Base-by-base conservation (phyloP, 2,329 filamentous ascomycete species). In the Pseudogymnoascus sp. region DNA sequence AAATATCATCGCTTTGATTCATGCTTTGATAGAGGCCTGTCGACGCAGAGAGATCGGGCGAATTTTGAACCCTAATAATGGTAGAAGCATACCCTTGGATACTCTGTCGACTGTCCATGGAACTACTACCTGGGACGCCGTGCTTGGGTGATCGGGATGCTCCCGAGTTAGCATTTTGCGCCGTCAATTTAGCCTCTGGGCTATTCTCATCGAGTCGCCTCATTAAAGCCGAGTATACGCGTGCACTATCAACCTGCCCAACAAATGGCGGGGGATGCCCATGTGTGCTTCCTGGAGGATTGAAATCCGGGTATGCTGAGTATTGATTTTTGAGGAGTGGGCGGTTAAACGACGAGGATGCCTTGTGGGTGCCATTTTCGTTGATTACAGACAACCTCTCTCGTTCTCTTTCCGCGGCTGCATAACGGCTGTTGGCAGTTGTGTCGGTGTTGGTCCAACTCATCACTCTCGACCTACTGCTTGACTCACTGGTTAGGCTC, bases 361-460 rank as follows among this genome's bases (percentile, higher is more conserved):
- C 71, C 16, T 74, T 63, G 64, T 79, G 76, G 20, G 71, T 70
- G 1, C 78, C 78, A 62, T 77, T 77, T 69, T 88, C 85, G 50
- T 81, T 81, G 68, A 88, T 88, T 22, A 85, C 78, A 1, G 84
- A 86, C n/a, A 88, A 73, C 1, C 83, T 79, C 67, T 87, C 80
- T 16, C 75, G 71, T 62, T 82, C 76, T 76, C 79, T 73, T 63
- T 81, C 78, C 1, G 39, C 60, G 2, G 61, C 35, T 5, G 57
- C 30, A 16, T 60, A 60, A 41, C 66, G 76, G 62, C 75, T 78
- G 62, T 70, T 82, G 5, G 78, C 72, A 2, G 81, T 79, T 2
- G 57, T 58, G 12, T 58, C 57, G 0, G 87, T 88, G 63, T 84
- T 83, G 4, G 81, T 81, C 88, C 88, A 90, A 70, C 87, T 91